Evolutionary conservation across 371 early-diverging fungal species (phyloP).

Genomic region (Saksenaea oblongispora): DNA sequence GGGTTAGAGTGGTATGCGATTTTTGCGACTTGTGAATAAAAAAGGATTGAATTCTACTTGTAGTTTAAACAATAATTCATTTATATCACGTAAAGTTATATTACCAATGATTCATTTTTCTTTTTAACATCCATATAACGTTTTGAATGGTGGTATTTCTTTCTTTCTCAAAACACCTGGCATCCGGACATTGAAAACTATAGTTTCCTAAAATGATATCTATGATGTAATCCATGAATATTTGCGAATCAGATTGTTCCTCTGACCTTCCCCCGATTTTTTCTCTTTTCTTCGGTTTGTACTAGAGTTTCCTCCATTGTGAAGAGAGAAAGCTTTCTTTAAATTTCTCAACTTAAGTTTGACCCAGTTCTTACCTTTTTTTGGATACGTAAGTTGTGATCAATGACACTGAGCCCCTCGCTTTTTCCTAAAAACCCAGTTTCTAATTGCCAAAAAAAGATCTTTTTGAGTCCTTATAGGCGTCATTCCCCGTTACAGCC

Average conservation of each 20-base stretch:
- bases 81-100: no score
- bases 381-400: constrained; percentile 1
- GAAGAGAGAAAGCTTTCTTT: background rate
- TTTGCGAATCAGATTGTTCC: background rate
- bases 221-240: background rate
- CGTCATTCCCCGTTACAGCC: background rate
- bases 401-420: background rate
- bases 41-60: no score
- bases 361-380: background rate
- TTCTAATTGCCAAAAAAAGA: constrained; percentile 1
- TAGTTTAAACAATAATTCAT: no score
- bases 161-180: background rate
- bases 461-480: background rate
- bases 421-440: constrained; percentile 1
- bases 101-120: no score
- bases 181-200: background rate
- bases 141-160: background rate
- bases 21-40: no score
- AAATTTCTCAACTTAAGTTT: background rate
- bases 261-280: background rate
- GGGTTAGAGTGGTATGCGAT: no score
- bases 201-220: background rate
- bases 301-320: background rate
- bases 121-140: no score
- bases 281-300: constrained; percentile 2